These are phyloP conservation scores for Didymella arachidicola DNA, from an alignment of 2,329 filamentous ascomycete genomes.

Conservation along the genomic window DNA sequence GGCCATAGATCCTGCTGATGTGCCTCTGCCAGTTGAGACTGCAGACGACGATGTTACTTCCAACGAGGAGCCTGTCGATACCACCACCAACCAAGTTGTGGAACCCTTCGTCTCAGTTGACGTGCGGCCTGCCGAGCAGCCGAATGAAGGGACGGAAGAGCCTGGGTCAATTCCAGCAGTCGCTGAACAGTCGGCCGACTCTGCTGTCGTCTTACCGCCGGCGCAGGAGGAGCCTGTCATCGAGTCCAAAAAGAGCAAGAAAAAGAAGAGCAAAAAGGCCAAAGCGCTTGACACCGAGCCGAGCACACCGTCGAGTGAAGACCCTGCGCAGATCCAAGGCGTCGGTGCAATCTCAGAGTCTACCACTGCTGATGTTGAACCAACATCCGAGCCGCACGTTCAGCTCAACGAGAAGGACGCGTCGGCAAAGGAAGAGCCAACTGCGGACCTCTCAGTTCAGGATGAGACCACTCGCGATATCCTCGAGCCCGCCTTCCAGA, in stretches of 20 bases:
- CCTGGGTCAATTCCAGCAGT: not conserved
- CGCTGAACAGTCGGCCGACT: not conserved
- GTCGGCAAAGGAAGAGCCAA: not conserved
- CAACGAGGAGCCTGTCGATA: not conserved
- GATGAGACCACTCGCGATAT: conserved; percentile 8
- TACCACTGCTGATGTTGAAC: not conserved
- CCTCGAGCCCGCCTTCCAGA: conserved; percentile 4
- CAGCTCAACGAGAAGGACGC: conserved; percentile 6
- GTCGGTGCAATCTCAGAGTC: not conserved
- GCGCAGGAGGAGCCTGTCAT: conserved; percentile 7
- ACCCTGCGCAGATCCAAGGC: not conserved
- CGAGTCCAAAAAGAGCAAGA: conserved; percentile 32
- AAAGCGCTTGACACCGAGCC: conserved; percentile 23
- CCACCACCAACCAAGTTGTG: not conserved
- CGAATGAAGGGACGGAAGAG: not conserved
- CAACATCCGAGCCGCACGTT: not conserved
- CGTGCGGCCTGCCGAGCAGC: not conserved
- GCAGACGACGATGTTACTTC: not conserved
- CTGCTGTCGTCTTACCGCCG: not conserved
- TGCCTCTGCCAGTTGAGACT: conserved; percentile 8
- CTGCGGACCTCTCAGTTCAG: not conserved
- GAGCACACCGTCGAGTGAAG: conserved; percentile 18
- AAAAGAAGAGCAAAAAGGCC: conserved; percentile 35
- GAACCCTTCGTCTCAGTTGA: not conserved
- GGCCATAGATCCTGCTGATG: not conserved